A percentile compares a stretch with the other conserved stretches of the same genome.
Conservation (phyloP, 768 basidiomycete genomes). For the Astraeus odoratus region DNA sequence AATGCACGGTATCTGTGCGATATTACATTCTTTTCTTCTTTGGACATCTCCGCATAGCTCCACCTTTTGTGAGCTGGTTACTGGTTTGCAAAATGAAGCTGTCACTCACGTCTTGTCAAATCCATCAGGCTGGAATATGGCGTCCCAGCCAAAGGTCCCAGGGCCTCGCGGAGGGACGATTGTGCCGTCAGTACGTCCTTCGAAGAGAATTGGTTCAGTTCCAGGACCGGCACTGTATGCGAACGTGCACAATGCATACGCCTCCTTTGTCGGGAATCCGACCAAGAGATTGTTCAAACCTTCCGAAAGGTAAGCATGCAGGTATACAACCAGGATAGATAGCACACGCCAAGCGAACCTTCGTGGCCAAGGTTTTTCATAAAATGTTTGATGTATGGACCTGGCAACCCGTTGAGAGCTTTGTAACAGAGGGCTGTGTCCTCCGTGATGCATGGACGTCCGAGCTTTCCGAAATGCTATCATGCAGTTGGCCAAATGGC, state of each 20-base stretch:
- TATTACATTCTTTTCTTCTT: slow-evolving; percentile 54
- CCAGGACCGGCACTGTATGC: slow-evolving; percentile 87
- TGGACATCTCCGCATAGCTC: slow-evolving; percentile 65
- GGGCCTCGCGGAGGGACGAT: slow-evolving; percentile 85
- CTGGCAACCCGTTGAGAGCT: slow-evolving; percentile 86
- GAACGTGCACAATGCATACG: slow-evolving; percentile 93
- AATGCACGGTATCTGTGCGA: slow-evolving; percentile 63
- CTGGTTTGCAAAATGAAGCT: not conserved
- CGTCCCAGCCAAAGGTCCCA: slow-evolving; percentile 84
- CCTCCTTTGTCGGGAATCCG: slow-evolving; percentile 69
- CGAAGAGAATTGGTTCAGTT: slow-evolving; percentile 72
- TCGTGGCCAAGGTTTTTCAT: slow-evolving; percentile 77
- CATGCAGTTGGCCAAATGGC: not conserved
- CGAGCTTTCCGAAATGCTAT: slow-evolving; percentile 27
- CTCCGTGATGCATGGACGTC: slow-evolving; percentile 67
- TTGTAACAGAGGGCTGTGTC: slow-evolving; percentile 93
- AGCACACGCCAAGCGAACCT: slow-evolving; percentile 36
- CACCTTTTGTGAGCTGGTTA: not conserved
- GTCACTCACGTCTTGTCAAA: slow-evolving; percentile 67
- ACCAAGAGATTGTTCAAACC: slow-evolving; percentile 78
- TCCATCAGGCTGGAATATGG: slow-evolving; percentile 73
- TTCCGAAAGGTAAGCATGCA: slow-evolving; percentile 17
- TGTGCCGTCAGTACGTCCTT: slow-evolving; percentile 82
- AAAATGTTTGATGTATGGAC: slow-evolving; percentile 97
- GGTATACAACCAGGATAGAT: not conserved